phyloP scores from a whole-genome alignment of 441 rosid species.

The Erodium texanum region DNA sequence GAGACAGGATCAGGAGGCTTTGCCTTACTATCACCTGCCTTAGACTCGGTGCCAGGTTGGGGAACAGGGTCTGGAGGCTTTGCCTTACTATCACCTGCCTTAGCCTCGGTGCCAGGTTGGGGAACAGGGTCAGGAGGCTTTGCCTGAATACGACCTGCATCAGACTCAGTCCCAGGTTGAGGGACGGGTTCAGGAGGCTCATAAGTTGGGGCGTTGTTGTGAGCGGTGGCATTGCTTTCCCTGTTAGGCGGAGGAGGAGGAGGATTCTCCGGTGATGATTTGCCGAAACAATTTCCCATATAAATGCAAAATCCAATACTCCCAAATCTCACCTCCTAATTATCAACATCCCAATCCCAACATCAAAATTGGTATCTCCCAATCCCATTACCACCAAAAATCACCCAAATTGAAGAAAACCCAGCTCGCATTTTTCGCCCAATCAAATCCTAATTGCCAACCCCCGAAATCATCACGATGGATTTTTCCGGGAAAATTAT shows the following conservation, averaged over 20 bases:
- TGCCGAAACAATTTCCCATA: constrained; percentile 89
- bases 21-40: no score
- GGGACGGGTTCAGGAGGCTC: neutral
- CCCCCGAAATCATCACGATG: neutral
- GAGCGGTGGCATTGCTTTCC: constrained; percentile 3
- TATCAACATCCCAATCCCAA: neutral
- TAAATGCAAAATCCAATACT: constrained; percentile 13
- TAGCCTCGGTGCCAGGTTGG: no score
- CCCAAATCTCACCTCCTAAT: constrained; percentile 13
- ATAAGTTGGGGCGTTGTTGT: neutral
- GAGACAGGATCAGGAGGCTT: no score
- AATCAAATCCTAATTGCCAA: neutral
- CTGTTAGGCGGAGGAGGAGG: constrained; percentile 31
- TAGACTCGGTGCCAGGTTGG: no score
- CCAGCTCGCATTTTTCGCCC: neutral
- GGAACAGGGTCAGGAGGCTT: no score
- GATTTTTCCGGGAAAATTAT: no score
- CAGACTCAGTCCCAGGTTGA: neutral
- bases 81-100: no score
- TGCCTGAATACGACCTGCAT: neutral
- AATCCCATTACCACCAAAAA: neutral
- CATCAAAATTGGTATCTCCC: neutral
- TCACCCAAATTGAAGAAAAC: neutral
- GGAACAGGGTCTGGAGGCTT: no score
- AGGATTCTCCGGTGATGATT: constrained; percentile 28